phyloP scores from a whole-genome alignment of 768 basidiomycete genomes.

The Leccinum boreale region DNA sequence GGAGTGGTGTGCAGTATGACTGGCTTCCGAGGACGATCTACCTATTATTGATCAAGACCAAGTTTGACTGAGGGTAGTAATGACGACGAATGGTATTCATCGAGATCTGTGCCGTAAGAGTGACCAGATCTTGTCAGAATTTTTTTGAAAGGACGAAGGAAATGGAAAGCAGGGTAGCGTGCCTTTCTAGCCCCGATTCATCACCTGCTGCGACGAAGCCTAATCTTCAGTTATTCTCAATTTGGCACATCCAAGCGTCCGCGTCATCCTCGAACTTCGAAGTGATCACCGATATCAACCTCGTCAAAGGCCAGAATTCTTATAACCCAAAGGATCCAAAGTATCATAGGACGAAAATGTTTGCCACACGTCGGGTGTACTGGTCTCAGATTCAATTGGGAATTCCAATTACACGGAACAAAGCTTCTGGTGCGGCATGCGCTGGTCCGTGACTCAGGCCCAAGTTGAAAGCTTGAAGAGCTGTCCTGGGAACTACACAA shows the following conservation, averaged over 20 bases:
- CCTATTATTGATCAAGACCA: neutral
- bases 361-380: neutral
- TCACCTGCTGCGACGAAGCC: neutral
- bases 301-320: neutral
- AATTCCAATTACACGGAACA: neutral
- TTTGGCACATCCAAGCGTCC: neutral
- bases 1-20: neutral
- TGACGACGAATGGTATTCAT: neutral
- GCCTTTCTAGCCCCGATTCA: neutral
- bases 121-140: neutral
- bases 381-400: neutral
- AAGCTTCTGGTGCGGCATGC: neutral
- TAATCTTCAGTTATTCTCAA: neutral
- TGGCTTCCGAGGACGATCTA: neutral
- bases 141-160: neutral
- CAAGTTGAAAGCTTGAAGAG: too few species aligned
- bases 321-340: neutral
- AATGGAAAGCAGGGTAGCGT: neutral
- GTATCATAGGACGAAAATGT: neutral
- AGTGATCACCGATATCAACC: neutral
- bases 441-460: too few species aligned
- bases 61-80: neutral
- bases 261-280: neutral
- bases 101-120: neutral
- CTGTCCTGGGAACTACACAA: too few species aligned